Conservation (phyloP, 2,329 filamentous ascomycete species). For the Trichoderma hamatum region DNA sequence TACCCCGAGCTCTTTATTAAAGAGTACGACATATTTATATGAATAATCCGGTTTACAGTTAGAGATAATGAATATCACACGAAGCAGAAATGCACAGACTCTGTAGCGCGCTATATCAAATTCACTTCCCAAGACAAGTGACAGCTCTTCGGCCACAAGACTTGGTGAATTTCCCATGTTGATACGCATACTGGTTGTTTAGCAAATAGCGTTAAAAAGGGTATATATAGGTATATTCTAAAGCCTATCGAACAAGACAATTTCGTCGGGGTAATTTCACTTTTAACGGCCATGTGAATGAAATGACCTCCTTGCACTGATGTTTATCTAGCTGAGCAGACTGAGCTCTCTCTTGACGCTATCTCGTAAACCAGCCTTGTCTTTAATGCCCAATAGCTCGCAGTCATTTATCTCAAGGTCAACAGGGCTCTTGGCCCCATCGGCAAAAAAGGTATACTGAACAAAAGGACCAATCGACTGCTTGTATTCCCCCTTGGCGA, state of each 20-base stretch:
- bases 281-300: neutral
- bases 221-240: no score
- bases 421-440: neutral
- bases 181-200: neutral
- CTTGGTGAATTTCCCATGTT: neutral
- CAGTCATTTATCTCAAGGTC: neutral
- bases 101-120: neutral
- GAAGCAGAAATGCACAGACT: neutral
- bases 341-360: neutral
- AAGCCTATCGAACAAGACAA: no score
- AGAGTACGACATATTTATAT: neutral
- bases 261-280: no score
- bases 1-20: neutral
- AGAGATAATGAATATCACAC: neutral
- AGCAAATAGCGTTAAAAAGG: neutral
- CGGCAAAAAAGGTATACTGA: neutral
- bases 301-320: neutral
- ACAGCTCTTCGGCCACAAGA: neutral
- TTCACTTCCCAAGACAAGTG: neutral
- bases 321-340: neutral
- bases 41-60: neutral
- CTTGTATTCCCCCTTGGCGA: neutral
- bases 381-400: neutral
- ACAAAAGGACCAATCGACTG: neutral
- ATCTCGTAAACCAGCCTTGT: neutral